Percentiles rank a stretch among this genome's conserved stretches.
Conservation (phyloP, 2,329 filamentous ascomycete genomes). For the Sclerotinia subarctica region DNA sequence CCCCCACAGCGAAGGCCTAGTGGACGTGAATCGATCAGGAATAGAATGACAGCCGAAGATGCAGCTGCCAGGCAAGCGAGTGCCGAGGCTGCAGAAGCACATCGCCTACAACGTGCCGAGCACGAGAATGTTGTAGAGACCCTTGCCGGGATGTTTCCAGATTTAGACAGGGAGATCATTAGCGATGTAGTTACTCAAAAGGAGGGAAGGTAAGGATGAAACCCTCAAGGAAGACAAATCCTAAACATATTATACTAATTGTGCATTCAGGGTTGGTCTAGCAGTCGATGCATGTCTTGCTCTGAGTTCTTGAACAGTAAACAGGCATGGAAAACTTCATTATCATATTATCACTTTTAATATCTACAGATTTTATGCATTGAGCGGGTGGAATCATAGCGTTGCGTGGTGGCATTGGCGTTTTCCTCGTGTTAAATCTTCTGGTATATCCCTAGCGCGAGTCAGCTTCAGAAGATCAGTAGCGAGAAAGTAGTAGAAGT, state of each 20-base stretch:
- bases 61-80: conserved; percentile 87
- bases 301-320: conserved; percentile 43
- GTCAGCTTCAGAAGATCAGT: conserved; percentile 17
- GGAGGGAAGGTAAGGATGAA: conserved; percentile 71
- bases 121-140: conserved; percentile 92
- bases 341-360: conserved; percentile 20
- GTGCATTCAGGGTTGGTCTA: conserved; percentile 64
- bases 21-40: conserved; percentile 25
- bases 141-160: conserved; percentile 92
- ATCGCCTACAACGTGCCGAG: conserved; percentile 77
- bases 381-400: conserved; percentile 22
- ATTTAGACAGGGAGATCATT: conserved; percentile 89
- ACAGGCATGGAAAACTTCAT: background rate
- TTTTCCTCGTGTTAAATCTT: conserved; percentile 20
- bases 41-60: conserved; percentile 68
- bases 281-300: conserved; percentile 85
- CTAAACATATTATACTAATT: conserved; percentile 29
- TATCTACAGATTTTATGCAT: conserved; percentile 19
- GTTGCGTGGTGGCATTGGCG: conserved; percentile 21
- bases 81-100: conserved; percentile 83
- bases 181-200: conserved; percentile 96
- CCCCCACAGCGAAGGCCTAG: conserved; percentile 24
- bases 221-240: background rate
- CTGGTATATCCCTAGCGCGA: conserved; percentile 23
- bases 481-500: conserved; percentile 8